Percentiles rank a stretch among this genome's conserved stretches.
These are phyloP conservation scores for Cadophora luteo-olivacea DNA, from an alignment of 2,329 filamentous ascomycete genomes.

Conservation along the genomic window DNA sequence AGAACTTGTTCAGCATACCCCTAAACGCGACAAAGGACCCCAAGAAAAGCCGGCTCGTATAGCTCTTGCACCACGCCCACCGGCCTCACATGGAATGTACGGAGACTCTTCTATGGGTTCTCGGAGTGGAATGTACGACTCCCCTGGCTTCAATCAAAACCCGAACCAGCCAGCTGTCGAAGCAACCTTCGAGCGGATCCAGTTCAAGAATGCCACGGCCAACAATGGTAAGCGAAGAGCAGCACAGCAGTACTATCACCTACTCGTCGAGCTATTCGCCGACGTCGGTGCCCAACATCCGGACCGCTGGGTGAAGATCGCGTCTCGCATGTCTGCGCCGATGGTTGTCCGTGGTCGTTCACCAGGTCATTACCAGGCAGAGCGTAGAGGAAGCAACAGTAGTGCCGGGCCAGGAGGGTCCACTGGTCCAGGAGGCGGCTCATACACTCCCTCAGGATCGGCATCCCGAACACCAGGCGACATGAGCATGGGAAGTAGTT, in stretches of 20 bases:
- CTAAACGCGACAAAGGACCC: conserved; percentile 75
- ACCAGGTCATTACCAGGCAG: conserved; percentile 67
- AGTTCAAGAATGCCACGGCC: conserved; percentile 77
- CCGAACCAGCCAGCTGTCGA: conserved; percentile 41
- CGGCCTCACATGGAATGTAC: conserved; percentile 38
- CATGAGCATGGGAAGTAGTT: conserved; percentile 40
- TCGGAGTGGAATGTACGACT: conserved; percentile 34
- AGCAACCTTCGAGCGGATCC: conserved; percentile 70
- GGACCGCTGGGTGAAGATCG: conserved; percentile 62
- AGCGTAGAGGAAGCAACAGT: conserved; percentile 55
- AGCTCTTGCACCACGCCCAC: conserved; percentile 43
- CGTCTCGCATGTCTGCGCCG: conserved; percentile 62
- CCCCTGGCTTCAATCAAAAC: conserved; percentile 35
- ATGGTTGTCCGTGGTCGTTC: conserved; percentile 72
- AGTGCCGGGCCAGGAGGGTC: conserved; percentile 53
- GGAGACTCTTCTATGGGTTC: conserved; percentile 20
- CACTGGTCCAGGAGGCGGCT: conserved; percentile 39
- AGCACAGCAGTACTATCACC: conserved; percentile 75
- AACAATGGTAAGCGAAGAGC: conserved; percentile 78
- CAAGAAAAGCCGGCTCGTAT: conserved; percentile 65
- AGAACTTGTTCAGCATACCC: conserved; percentile 77
- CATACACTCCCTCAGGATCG: conserved; percentile 39
- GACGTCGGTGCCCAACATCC: conserved; percentile 52
- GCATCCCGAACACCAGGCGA: conserved; percentile 39
- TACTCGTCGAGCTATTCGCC: conserved; percentile 71